A percentile compares a stretch with the other conserved stretches of the same genome.
These are phyloP conservation scores for Naganishia friedmannii DNA, from an alignment of 768 basidiomycete species.

Conservation along the genomic window DNA sequence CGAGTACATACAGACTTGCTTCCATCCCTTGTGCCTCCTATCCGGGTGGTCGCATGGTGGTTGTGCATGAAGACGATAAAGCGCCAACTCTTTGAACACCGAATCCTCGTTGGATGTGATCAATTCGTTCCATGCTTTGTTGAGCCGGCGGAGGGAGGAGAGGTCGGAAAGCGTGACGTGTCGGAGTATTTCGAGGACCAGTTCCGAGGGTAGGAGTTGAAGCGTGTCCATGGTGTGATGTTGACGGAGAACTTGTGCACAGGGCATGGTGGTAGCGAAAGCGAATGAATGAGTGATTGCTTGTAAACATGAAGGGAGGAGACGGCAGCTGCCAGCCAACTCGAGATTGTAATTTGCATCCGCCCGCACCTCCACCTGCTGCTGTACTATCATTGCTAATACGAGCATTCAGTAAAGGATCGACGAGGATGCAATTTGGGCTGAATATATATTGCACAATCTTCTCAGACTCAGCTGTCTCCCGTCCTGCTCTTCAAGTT, in stretches of 20 bases:
- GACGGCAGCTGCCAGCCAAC: too few species aligned
- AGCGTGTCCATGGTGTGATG: conserved; percentile 3
- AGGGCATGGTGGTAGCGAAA: too few species aligned
- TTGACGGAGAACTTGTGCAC: too few species aligned
- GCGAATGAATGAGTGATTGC: too few species aligned
- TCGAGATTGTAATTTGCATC: neutral
- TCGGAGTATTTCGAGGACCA: conserved; percentile 12
- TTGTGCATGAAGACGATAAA: neutral
- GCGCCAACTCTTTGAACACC: neutral
- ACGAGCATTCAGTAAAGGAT: too few species aligned
- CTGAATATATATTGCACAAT: too few species aligned
- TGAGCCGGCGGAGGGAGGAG: neutral
- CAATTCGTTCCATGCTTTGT: conserved; percentile 9
- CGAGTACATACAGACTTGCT: neutral
- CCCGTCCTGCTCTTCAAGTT: too few species aligned
- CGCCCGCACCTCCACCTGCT: neutral
- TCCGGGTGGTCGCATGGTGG: conserved; percentile 1
- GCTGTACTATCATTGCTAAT: too few species aligned
- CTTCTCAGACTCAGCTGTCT: too few species aligned
- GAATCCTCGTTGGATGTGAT: neutral
- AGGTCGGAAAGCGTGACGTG: neutral
- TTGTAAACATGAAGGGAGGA: too few species aligned
- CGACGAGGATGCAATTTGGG: too few species aligned
- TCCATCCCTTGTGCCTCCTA: neutral
- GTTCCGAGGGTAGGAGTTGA: neutral